A percentile compares a stretch with the other conserved stretches of the same genome.
Conservation (phyloP, 345 rosid genomes). For the Eucalyptus regnans region DNA sequence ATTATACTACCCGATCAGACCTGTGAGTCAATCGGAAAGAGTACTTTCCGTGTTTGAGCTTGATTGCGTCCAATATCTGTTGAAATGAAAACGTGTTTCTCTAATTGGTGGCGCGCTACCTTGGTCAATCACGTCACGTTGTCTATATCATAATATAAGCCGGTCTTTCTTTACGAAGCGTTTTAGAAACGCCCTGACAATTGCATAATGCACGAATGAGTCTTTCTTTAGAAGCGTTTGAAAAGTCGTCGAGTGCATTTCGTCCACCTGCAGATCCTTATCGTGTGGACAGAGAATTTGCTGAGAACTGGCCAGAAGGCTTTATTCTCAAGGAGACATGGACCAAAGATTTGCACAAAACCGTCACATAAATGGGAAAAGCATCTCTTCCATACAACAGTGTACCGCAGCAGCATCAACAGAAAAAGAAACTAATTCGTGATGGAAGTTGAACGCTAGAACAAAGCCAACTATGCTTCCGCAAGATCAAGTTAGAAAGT, state of each 20-base stretch:
- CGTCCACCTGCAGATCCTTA: not conserved
- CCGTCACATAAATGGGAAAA: not conserved
- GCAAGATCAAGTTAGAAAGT: not conserved
- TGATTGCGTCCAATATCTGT: not conserved
- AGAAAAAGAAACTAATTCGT: not conserved
- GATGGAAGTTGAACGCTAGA: not conserved
- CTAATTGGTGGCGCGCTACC: not conserved
- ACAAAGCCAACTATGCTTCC: not conserved
- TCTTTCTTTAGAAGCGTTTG: not conserved
- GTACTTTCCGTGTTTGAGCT: not conserved
- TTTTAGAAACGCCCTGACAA: not conserved
- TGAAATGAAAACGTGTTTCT: not conserved
- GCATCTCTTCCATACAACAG: not conserved
- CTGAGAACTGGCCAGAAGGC: not conserved
- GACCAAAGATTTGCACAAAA: not conserved
- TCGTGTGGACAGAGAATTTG: not conserved
- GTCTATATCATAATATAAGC: too few relatives aligned
- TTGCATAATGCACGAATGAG: not conserved
- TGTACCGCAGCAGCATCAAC: not conserved
- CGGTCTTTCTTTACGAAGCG: too few relatives aligned
- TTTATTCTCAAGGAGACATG: not conserved
- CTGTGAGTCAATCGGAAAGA: not conserved
- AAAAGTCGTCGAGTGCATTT: not conserved
- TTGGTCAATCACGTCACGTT: not conserved
- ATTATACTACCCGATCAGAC: not conserved